These are phyloP conservation scores for Dioszegia aurantiaca DNA, from an alignment of 768 basidiomycete species.

Conservation along the genomic window DNA sequence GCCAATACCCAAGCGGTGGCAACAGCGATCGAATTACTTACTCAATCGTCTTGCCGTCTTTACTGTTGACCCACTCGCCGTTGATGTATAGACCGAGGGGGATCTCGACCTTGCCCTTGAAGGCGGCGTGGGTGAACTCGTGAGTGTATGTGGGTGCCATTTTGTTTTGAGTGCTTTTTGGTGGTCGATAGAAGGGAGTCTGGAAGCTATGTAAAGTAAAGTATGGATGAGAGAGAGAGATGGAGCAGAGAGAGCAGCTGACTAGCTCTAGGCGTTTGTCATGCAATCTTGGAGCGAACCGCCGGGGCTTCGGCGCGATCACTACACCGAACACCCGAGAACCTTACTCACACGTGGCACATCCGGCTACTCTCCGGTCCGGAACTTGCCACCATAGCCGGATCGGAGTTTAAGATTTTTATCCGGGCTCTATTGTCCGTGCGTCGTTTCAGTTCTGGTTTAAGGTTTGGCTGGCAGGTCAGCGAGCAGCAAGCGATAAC, in stretches of 20 bases:
- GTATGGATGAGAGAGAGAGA: not conserved
- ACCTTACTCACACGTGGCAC: not conserved
- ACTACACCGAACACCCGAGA: not conserved
- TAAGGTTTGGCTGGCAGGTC: too few relatives aligned
- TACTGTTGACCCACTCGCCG: conserved; percentile 71
- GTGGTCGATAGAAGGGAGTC: not conserved
- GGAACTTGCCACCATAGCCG: not conserved
- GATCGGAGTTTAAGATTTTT: not conserved
- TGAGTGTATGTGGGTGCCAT: conserved; percentile 44
- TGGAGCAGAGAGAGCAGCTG: not conserved
- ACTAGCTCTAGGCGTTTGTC: too few relatives aligned
- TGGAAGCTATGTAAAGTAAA: conserved; percentile 1
- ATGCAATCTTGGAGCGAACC: too few relatives aligned
- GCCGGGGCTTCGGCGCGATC: not conserved
- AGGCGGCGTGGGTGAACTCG: conserved; percentile 45
- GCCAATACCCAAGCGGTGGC: not conserved
- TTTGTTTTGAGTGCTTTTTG: conserved; percentile 6
- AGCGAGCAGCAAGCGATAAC: too few relatives aligned
- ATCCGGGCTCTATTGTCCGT: not conserved
- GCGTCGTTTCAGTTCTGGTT: not conserved
- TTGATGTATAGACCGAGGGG: conserved; percentile 88
- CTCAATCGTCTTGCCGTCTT: conserved; percentile 49
- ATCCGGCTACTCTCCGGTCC: not conserved
- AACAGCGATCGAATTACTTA: conserved; percentile 25
- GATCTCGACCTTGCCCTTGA: conserved; percentile 55